A percentile compares a stretch with the other conserved stretches of the same genome.
These are phyloP conservation scores for Hymenoscyphus repandus DNA, from an alignment of 2,329 filamentous ascomycete species.

Conservation along the genomic window DNA sequence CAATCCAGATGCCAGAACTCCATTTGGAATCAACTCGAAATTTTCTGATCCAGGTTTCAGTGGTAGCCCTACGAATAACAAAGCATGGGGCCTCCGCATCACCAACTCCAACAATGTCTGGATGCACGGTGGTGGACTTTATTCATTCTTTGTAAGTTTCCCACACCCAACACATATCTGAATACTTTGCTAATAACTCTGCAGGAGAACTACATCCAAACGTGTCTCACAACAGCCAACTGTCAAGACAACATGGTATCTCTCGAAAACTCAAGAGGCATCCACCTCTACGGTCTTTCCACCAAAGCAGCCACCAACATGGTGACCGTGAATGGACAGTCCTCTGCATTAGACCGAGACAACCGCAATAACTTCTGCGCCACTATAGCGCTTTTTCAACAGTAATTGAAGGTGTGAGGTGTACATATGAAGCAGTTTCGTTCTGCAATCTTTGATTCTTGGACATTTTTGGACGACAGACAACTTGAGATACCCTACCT, in stretches of 20 bases:
- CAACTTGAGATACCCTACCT: slow-evolving; percentile 17
- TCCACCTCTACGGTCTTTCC: slow-evolving; percentile 63
- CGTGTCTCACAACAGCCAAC: slow-evolving; percentile 59
- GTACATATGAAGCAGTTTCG: not conserved
- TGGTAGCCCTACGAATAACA: slow-evolving; percentile 41
- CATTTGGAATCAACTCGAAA: slow-evolving; percentile 53
- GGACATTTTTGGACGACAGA: not conserved
- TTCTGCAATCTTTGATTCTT: not conserved
- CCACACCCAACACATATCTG: not conserved
- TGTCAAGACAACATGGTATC: slow-evolving; percentile 78
- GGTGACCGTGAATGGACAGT: slow-evolving; percentile 56
- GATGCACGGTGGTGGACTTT: slow-evolving; percentile 69
- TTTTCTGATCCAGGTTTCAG: slow-evolving; percentile 67
- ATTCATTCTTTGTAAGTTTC: slow-evolving; percentile 61
- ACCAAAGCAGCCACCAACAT: slow-evolving; percentile 74
- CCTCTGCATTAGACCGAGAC: slow-evolving; percentile 49
- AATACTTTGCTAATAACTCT: not conserved
- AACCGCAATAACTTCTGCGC: slow-evolving; percentile 64
- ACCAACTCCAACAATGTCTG: slow-evolving; percentile 61
- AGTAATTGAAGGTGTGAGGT: slow-evolving; percentile 2
- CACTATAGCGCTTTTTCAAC: slow-evolving; percentile 48
- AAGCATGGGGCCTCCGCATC: slow-evolving; percentile 72
- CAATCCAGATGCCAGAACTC: slow-evolving; percentile 67
- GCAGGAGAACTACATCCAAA: slow-evolving; percentile 66
- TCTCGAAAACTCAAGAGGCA: slow-evolving; percentile 55